Evolutionary conservation across 1,284 basidiomycete species (phyloP).

Genomic region (Cutaneotrichosporon arboriforme): DNA sequence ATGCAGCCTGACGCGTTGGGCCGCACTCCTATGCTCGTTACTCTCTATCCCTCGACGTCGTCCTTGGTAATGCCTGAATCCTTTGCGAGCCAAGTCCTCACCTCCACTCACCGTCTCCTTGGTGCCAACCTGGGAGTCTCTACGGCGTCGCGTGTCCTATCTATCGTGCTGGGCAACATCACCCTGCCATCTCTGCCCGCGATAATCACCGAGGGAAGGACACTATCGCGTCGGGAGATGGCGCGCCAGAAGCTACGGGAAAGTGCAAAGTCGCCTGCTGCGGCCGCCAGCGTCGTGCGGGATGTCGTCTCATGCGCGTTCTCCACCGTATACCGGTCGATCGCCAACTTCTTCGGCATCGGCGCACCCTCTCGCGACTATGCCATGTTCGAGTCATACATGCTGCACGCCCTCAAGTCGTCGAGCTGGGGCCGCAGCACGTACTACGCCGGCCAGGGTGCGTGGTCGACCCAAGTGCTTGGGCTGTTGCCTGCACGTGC

Average conservation of each 20-base stretch:
- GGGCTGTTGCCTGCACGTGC: slow-evolving; percentile 18
- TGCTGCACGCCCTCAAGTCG: slow-evolving; percentile 33
- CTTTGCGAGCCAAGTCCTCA: slow-evolving; percentile 42
- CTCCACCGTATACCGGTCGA: not conserved
- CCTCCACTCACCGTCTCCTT: slow-evolving; percentile 36
- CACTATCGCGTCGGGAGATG: slow-evolving; percentile 27
- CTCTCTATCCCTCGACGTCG: slow-evolving; percentile 41
- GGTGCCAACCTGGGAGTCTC: slow-evolving; percentile 36
- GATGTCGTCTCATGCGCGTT: slow-evolving; percentile 22
- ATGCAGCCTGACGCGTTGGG: slow-evolving; percentile 26
- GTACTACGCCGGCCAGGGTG: slow-evolving; percentile 32
- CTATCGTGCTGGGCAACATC: slow-evolving; percentile 38
- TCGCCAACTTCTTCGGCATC: slow-evolving; percentile 26
- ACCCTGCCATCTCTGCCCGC: slow-evolving; percentile 34
- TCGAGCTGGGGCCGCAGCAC: not conserved
- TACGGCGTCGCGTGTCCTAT: slow-evolving; percentile 26
- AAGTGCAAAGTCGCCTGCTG: slow-evolving; percentile 13
- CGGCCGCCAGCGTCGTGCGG: slow-evolving; percentile 30
- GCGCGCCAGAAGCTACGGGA: slow-evolving; percentile 27
- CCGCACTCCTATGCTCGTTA: slow-evolving; percentile 31
- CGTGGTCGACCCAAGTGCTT: slow-evolving; percentile 29
- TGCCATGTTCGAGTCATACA: slow-evolving; percentile 25
- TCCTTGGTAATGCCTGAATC: slow-evolving; percentile 35
- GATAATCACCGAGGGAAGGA: slow-evolving; percentile 28
- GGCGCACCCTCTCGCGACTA: slow-evolving; percentile 32